Evolutionary conservation across 169 alveolate genomes (phyloP), one percentile per base, ranked within the genome.

Genomic region (Eimeria acervulina): DNA sequence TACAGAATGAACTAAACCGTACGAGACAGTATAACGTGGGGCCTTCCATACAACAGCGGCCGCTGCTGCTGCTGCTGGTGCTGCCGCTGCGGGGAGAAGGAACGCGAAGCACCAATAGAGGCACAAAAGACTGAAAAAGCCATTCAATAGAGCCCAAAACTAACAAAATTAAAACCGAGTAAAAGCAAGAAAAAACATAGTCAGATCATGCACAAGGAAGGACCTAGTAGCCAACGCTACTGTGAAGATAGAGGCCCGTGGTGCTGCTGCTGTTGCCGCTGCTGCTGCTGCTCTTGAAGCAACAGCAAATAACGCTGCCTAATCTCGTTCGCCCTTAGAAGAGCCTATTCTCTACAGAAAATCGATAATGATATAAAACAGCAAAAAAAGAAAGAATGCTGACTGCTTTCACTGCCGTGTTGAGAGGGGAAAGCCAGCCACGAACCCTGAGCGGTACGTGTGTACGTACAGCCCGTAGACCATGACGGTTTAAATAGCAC

Each of bases 231-330:
- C 83, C 52, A 38, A 19, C 28, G 83, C 47, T 28, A 21, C 83
- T 72, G 83, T 4, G 31, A 61, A 3, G 72, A 61, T 61, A 61
- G n/a, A 68, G 80, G 83, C 52, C 83, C 83, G 51, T 72, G 52
- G 52, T 38, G 83, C 51, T 33, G 83, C 83, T 15, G 83, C 51
- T 10, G 83, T n/a, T 72, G 51, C 51, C 23, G 83, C 52, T 72
- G n/a, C 51, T 72, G 83, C 83, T 36, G 83, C 84, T 63, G 76
- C 40, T 63, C 40, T n/a, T 63, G 40, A 28, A 63, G 36, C 36
- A 63, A 40, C 40, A 63, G 76, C 40, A 63, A 63, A 63, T 63
- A 26, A 63, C 19, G 76, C n/a, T 63, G 6, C 76, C 40, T 63
- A 63, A 17, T 17, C 36, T 26, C 6, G 13, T 13, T n/a, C n/a